Base-by-base conservation (phyloP, 257 asterid genomes). In the Nicotiana tabacum region DNA sequence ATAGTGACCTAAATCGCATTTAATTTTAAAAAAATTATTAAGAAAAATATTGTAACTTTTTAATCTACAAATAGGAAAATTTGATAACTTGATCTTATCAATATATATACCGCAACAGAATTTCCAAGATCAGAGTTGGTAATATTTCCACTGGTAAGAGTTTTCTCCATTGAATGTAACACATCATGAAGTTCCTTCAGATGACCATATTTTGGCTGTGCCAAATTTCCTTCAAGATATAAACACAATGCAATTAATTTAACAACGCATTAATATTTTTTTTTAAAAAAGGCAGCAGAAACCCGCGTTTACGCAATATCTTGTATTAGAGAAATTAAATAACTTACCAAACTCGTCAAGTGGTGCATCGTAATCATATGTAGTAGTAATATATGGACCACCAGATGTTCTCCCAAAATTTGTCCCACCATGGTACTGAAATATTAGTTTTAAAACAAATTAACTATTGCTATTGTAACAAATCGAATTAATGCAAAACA, bases 361-460 rank as follows among this genome's bases (percentile, higher is more conserved):
- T 5, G 97, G 98, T 9, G 98, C 98, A 83, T 93, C 87, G 16
- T 92, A 95, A 65, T 95, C 98, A 35, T 93, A 95, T 0, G 94
- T 62, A 37, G 98, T 95, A 0, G 91, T 86, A 78, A 95, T 95
- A 79, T 90, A 95, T 5, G 98, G 98, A 12, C 98, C 97, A 8
- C 97, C 98, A 15, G 98, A 79, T 0, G 92, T 90, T 68, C 98
- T 89, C 32, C 97, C 97, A 58, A 92, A 94, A 77, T 94, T 94
- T 0, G 97, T 94, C 29, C 98, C 98, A 61, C 97, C 98, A 39
- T 94, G 98, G 57, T 92, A 94, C 98, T 92, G 37, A 30, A 76
- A 5, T 35, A 4, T 15, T 6, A 77, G 5, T 18, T 43, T 43
- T 43, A 2, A 43, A 48, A 64, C 4, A 3, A 65, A 66, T 43